These are phyloP conservation scores for Saccharomycopsis javanensis DNA, from an alignment of 805 yeast genomes.

Conservation along the genomic window DNA sequence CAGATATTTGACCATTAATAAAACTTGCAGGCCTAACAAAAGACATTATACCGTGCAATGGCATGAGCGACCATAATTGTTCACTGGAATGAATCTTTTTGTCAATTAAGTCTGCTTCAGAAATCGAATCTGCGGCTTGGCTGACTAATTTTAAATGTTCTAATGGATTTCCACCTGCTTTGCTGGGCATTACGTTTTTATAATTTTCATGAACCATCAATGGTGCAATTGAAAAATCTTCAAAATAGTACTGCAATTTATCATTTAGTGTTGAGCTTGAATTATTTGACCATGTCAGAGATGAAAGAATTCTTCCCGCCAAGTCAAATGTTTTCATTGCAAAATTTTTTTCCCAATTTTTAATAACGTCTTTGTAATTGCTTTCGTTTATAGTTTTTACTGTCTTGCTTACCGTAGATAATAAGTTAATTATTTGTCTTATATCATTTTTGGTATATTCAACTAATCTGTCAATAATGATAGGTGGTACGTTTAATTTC, in stretches of 20 bases:
- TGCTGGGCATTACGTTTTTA: slow-evolving; percentile 50
- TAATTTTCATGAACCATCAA: slow-evolving; percentile 95
- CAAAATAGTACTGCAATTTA: slow-evolving; percentile 80
- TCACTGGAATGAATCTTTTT: slow-evolving; percentile 77
- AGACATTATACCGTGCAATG: slow-evolving; percentile 81
- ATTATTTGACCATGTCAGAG: slow-evolving; percentile 45
- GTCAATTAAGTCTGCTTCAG: slow-evolving; percentile 78
- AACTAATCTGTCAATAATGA: slow-evolving; percentile 73
- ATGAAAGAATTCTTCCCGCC: slow-evolving; percentile 54
- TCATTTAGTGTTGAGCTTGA: slow-evolving; percentile 58
- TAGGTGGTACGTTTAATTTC: slow-evolving; percentile 67
- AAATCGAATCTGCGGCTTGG: slow-evolving; percentile 76
- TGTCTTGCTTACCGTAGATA: slow-evolving; percentile 77
- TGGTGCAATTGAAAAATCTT: slow-evolving; percentile 91
- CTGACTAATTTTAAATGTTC: slow-evolving; percentile 56
- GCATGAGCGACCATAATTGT: slow-evolving; percentile 90
- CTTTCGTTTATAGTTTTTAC: slow-evolving; percentile 51
- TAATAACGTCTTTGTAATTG: slow-evolving; percentile 52
- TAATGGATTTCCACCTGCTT: slow-evolving; percentile 31
- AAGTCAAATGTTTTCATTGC: slow-evolving; percentile 89
- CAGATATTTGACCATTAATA: slow-evolving; percentile 61
- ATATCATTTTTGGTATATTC: slow-evolving; percentile 84
- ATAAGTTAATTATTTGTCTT: slow-evolving; percentile 82
- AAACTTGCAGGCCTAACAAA: slow-evolving; percentile 69
- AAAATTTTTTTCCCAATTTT: slow-evolving; percentile 83